Evolutionary conservation across 1,284 basidiomycete species (phyloP), one percentile per base, ranked within the genome.

Genomic region (Leccinum huronense): DNA sequence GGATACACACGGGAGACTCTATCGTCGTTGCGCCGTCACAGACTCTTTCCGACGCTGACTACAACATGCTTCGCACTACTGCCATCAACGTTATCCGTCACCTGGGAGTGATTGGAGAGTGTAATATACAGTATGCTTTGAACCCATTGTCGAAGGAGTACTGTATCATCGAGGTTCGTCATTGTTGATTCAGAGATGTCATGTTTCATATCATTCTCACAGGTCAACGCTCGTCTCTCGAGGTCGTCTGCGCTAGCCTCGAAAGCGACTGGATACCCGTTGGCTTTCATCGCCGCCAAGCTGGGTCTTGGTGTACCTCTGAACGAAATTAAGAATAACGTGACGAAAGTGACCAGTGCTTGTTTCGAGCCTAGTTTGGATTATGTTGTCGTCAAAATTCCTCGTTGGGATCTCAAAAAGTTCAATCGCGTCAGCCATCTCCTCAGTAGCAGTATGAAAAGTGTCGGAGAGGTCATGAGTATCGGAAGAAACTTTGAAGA

Each of bases 1-100:
- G 97, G 68, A 98, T 98, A 72, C 97, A 99, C 76, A 99, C 97
- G 1, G 97, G 97, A 68, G 97, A 99, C 78, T 98, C 97, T n/a
- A 98, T 99, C 71, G 97, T 99, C 71, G 86, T 99, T 48, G 97
- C 97, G 11, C 97, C 97, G 1, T 98, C 95, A 55, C 97, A 99
- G 78, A 98, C 97, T 1, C 86, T 99, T 55, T 96, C 94, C n/a
- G 95, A 98, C 74, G 85, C 89, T 27, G 97, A 99, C 77, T 98
- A 98, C 83, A 96, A 99, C 79, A 98, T 98, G 97, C 88, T 99
- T 58, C 89, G 97, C 58, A 98, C 96, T 48, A 98, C 97, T 3
- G 97, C 97, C 10, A 92, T 98, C 79, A 98, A 98, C 72, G 96
- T 98, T 68, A 95, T 99, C 69, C 91, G 97, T 27, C 97, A 99